Percentiles rank a stretch among this genome's conserved stretches.
phyloP scores from a whole-genome alignment of 2,329 filamentous ascomycete genomes.

The Ilyonectria sp. region DNA sequence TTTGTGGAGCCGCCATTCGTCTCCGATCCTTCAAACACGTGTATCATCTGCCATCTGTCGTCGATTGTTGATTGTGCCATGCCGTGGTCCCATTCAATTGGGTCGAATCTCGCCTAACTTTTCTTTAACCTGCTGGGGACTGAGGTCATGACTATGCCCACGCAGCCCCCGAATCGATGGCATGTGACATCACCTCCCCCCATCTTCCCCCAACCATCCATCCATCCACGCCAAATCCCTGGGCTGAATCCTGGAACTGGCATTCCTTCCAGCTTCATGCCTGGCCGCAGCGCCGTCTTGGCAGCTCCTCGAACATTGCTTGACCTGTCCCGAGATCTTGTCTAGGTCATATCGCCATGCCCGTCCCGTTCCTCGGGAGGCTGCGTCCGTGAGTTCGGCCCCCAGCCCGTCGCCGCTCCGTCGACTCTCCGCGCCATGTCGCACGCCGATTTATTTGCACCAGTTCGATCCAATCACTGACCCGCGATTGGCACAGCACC shows the following conservation, averaged over 20 bases:
- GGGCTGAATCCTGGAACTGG: slow-evolving; percentile 13
- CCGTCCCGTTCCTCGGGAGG: slow-evolving; percentile 68
- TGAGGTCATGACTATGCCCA: slow-evolving; percentile 28
- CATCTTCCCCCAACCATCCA: slow-evolving; percentile 3
- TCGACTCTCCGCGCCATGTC: slow-evolving; percentile 15
- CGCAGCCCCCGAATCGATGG: slow-evolving; percentile 31
- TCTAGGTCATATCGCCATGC: slow-evolving; percentile 56
- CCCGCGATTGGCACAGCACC: slow-evolving; percentile 63
- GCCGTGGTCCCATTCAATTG: slow-evolving; percentile 7
- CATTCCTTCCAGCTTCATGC: slow-evolving; percentile 24
- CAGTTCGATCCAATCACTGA: slow-evolving; percentile 35
- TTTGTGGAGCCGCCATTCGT: neutral
- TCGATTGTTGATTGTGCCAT: neutral
- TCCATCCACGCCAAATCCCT: slow-evolving; percentile 21
- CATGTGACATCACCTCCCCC: slow-evolving; percentile 49
- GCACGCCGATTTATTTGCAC: slow-evolving; percentile 21
- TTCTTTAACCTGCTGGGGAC: slow-evolving; percentile 30
- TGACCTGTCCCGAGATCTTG: slow-evolving; percentile 12
- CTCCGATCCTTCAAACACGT: neutral
- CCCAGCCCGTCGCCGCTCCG: neutral
- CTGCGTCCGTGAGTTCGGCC: slow-evolving; percentile 63
- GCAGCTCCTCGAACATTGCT: slow-evolving; percentile 3
- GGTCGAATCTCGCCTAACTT: slow-evolving; percentile 28
- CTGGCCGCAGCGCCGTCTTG: slow-evolving; percentile 22
- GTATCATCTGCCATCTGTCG: neutral